Base-by-base conservation (phyloP, 2,329 filamentous ascomycete species). In the Sporothrix protearum region DNA sequence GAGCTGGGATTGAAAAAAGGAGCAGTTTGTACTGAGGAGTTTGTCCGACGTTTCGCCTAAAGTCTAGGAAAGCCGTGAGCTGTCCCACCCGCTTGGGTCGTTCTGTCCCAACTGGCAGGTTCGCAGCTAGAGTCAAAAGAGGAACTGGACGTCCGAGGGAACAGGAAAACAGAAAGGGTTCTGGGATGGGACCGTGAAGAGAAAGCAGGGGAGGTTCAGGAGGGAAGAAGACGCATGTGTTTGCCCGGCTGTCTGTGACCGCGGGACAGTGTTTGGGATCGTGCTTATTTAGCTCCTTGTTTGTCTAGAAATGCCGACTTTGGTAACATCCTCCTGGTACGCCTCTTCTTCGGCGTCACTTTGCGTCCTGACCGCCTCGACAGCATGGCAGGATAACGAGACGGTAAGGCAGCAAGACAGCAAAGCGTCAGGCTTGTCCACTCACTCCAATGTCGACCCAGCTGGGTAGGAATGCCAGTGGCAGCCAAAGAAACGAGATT, bases 51-150 rank as follows among this genome's bases (percentile, higher is more conserved):
- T 57, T 57, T 57, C 19, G 53, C 25, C 53, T n/a, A 42, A n/a
- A n/a, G n/a, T n/a, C n/a, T n/a, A n/a, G n/a, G 16, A n/a, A 6
- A 19, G 45, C 16, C 45, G 14, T 49, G 49, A n/a, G 9, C 49
- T 64, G 61, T 47, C 42, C 63, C 63, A 33, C 33, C 63, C 25
- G 45, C 63, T 66, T 66, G 63, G 42, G 63, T 49, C 63, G 22
- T 12, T 14, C 14, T 19, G 42, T 66, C 63, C 63, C 63, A 66
- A 42, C 63, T 66, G 14, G 39, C 63, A 47, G 42, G 39, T 47
- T 66, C 42, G 63, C 63, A 66, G 63, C 63, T 66, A 49, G 28
- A 7, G 49, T 64, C 63, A 66, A 64, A 64, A 66, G 45, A 49
- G 63, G 63, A 66, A 47, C 12, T 33, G 61, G 49, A 66, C 14